A percentile compares a stretch with the other conserved stretches of the same genome.
phyloP scores from a whole-genome alignment of 2,329 filamentous ascomycete species.

The Neonectria neomacrospora region DNA sequence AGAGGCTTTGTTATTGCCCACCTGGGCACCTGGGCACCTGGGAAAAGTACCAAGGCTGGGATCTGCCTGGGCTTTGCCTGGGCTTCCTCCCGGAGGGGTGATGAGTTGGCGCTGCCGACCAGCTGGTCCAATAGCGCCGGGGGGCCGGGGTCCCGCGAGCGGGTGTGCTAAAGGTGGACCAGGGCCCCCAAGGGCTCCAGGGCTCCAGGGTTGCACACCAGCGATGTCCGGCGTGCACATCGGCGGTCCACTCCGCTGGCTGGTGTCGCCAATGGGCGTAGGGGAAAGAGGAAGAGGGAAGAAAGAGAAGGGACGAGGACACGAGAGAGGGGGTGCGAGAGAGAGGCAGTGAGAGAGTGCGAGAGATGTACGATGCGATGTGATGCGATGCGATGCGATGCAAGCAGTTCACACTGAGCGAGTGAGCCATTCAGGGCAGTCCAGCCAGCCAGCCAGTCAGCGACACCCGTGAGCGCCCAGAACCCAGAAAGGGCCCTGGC shows the following conservation, averaged over 20 bases:
- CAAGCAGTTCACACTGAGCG: conserved; percentile 9
- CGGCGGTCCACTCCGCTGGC: conserved; percentile 2
- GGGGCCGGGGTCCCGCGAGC: conserved; percentile 40
- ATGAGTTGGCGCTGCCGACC: conserved; percentile 55
- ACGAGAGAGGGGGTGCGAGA: conserved; percentile 1
- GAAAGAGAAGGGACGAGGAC: conserved; percentile 7
- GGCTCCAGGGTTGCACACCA: conserved; percentile 1
- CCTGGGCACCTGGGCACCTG: not conserved
- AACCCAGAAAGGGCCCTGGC: not conserved
- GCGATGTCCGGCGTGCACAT: not conserved
- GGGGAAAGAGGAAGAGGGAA: conserved; percentile 11
- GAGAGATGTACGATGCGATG: conserved; percentile 19
- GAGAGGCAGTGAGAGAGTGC: too few species aligned
- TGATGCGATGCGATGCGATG: conserved; percentile 25
- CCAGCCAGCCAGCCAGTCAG: not conserved
- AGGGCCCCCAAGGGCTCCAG: conserved; percentile 4
- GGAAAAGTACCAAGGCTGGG: conserved; percentile 35
- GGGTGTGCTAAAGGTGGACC: conserved; percentile 34
- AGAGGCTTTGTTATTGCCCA: conserved; percentile 51
- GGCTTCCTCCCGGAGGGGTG: conserved; percentile 35
- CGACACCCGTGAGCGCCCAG: not conserved
- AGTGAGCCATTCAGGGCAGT: conserved; percentile 3
- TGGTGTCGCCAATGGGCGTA: conserved; percentile 17
- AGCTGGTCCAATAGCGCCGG: conserved; percentile 50
- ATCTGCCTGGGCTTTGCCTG: conserved; percentile 18